These are phyloP conservation scores for Chrysoporthe deuterocubensis DNA, from an alignment of 2,329 filamentous ascomycete species.

Conservation along the genomic window DNA sequence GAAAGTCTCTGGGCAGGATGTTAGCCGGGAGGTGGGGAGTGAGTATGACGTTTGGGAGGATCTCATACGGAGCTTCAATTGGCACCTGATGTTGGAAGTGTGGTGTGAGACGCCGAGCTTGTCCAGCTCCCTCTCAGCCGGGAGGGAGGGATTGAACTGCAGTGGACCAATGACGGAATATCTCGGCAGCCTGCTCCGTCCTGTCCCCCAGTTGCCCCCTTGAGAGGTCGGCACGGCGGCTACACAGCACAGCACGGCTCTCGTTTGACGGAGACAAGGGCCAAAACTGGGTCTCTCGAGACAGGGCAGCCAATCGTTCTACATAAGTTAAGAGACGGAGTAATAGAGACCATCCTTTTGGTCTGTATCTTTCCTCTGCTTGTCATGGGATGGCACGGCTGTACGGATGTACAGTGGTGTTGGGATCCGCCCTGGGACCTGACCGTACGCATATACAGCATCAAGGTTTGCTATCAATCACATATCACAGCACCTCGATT, in stretches of 20 bases:
- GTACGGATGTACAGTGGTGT: not conserved
- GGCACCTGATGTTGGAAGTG: constrained; percentile 18
- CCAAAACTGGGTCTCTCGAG: not conserved
- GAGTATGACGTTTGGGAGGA: constrained; percentile 18
- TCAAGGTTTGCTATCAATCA: too few relatives aligned
- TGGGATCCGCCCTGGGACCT: too few relatives aligned
- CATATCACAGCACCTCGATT: too few relatives aligned
- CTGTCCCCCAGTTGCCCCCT: not conserved
- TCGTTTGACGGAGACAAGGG: constrained; percentile 5
- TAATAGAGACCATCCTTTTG: not conserved
- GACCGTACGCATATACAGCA: too few relatives aligned
- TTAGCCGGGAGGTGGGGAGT: constrained; percentile 3
- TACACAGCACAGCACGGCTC: not conserved
- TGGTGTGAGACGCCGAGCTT: constrained; percentile 17
- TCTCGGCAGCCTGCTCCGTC: constrained; percentile 21
- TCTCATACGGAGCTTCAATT: constrained; percentile 27
- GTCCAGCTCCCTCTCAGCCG: constrained; percentile 8
- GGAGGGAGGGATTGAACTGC: not conserved
- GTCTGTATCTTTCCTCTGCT: not conserved
- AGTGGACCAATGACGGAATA: constrained; percentile 28
- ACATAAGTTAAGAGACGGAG: constrained; percentile 3
- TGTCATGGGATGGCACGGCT: not conserved
- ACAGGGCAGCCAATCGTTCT: constrained; percentile 20
- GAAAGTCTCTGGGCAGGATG: constrained; percentile 2
- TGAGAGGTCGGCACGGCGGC: not conserved